Evolutionary conservation across 306 rosid species (phyloP).

Genomic region (Fragaria nilgerrensis): DNA sequence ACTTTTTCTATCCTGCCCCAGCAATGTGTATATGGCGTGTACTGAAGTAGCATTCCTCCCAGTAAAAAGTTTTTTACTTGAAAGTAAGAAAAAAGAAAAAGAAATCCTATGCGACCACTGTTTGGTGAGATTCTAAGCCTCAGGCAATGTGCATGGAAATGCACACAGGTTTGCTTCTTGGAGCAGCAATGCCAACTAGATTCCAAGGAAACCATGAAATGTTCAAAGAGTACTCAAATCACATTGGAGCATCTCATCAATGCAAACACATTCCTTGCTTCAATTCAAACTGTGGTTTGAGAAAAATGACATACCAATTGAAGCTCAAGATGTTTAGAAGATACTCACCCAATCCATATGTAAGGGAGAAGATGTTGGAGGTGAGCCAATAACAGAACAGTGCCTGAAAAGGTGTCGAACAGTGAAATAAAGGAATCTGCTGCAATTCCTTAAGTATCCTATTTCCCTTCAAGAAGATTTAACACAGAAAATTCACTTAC

Average conservation of each 20-base stretch:
- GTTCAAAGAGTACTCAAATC: neutral
- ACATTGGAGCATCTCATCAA: neutral
- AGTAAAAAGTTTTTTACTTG: neutral
- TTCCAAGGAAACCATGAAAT: neutral
- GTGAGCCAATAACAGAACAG: conserved; percentile 95
- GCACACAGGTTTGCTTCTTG: neutral
- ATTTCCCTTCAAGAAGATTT: neutral
- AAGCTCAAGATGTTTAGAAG: conserved; percentile 6
- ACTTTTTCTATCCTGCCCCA: neutral
- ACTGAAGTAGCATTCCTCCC: neutral
- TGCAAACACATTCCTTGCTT: neutral
- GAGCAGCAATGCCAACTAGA: neutral
- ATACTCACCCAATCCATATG: conserved; percentile 71
- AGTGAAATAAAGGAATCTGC: neutral
- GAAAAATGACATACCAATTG: neutral
- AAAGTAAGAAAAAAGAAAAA: neutral
- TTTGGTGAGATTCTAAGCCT: neutral
- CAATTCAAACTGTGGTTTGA: neutral
- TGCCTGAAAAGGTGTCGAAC: conserved; percentile 54
- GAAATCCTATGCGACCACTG: neutral
- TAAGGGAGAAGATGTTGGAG: conserved; percentile 70
- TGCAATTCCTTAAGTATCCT: neutral
- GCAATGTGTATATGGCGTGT: neutral
- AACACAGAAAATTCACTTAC: conserved; percentile 38
- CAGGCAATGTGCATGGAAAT: neutral